A percentile compares a stretch with the other conserved stretches of the same genome.
Evolutionary conservation across 257 asterid species (phyloP).

Genomic region (Oldenlandia corymbosa): DNA sequence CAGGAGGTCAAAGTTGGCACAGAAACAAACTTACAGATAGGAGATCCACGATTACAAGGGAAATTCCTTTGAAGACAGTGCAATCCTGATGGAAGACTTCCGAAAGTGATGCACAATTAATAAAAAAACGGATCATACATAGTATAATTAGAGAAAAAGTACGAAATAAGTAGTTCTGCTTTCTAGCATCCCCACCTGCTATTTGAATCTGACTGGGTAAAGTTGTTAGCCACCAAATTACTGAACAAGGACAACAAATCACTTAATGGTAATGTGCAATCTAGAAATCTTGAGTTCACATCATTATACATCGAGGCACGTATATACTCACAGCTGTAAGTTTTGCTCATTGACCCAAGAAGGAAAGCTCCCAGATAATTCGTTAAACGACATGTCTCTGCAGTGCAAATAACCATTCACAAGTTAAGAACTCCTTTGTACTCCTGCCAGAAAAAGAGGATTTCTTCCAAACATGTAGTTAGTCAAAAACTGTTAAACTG

Average conservation of each 20-base stretch:
- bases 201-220: constrained; percentile 36
- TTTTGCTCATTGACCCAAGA: constrained; percentile 48
- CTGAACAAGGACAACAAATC: constrained; percentile 24
- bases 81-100: constrained; percentile 50
- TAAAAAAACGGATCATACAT: too few relatives aligned
- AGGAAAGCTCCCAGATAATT: constrained; percentile 67
- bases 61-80: constrained; percentile 66
- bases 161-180: background rate
- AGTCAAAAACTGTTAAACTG: too few relatives aligned
- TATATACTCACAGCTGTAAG: constrained; percentile 49
- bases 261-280: constrained; percentile 6
- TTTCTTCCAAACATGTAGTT: background rate
- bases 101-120: constrained; percentile 16
- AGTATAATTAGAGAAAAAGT: background rate
- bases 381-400: constrained; percentile 77
- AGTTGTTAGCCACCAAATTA: constrained; percentile 77
- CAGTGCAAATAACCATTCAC: background rate
- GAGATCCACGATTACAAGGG: constrained; percentile 54
- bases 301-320: background rate
- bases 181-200: constrained; percentile 35
- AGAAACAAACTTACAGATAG: constrained; percentile 37
- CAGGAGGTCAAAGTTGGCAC: background rate
- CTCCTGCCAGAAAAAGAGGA: background rate
- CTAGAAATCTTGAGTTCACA: background rate
- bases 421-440: background rate